Percentiles rank a stretch among this genome's conserved stretches.
These are phyloP conservation scores for Pythium apleroticum DNA, from an alignment of 352 stramenopile genomes.

Conservation along the genomic window DNA sequence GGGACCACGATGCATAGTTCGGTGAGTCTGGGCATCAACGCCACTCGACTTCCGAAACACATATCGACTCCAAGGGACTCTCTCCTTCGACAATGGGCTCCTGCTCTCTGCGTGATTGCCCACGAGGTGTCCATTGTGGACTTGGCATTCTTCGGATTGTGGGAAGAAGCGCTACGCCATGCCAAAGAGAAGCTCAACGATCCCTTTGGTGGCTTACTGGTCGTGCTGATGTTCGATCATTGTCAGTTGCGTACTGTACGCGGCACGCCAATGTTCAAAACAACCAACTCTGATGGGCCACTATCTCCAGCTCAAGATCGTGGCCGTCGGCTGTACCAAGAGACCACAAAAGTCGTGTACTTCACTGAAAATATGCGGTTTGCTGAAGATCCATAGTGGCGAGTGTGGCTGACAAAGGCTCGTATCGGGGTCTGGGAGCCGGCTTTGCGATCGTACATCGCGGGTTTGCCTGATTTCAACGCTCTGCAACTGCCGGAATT, in stretches of 20 bases:
- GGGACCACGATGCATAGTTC: slow-evolving; percentile 25
- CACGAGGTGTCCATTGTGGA: slow-evolving; percentile 28
- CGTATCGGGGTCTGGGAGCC: slow-evolving; percentile 7
- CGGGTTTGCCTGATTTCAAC: not conserved
- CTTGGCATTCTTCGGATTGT: slow-evolving; percentile 22
- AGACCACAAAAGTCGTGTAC: slow-evolving; percentile 22
- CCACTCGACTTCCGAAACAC: not conserved
- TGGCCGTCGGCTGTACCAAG: slow-evolving; percentile 10
- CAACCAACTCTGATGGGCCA: not conserved
- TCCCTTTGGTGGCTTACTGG: slow-evolving; percentile 12
- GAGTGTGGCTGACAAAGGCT: slow-evolving; percentile 11
- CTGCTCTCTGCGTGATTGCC: slow-evolving; percentile 12
- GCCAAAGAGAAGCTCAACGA: slow-evolving; percentile 13
- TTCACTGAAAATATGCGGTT: slow-evolving; percentile 26
- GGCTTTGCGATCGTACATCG: slow-evolving; percentile 4
- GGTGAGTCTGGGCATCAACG: slow-evolving; percentile 9
- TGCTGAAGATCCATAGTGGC: slow-evolving; percentile 15
- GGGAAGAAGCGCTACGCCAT: slow-evolving; percentile 23
- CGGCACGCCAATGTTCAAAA: slow-evolving; percentile 11
- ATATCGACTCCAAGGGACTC: slow-evolving; percentile 3
- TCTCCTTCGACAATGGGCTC: slow-evolving; percentile 13
- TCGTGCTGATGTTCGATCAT: slow-evolving; percentile 25
- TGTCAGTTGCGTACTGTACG: slow-evolving; percentile 13
- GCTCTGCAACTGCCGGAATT: not conserved
- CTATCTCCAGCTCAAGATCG: slow-evolving; percentile 1